phyloP scores from a whole-genome alignment of 2,329 filamentous ascomycete genomes.

The Colletotrichum sp. region DNA sequence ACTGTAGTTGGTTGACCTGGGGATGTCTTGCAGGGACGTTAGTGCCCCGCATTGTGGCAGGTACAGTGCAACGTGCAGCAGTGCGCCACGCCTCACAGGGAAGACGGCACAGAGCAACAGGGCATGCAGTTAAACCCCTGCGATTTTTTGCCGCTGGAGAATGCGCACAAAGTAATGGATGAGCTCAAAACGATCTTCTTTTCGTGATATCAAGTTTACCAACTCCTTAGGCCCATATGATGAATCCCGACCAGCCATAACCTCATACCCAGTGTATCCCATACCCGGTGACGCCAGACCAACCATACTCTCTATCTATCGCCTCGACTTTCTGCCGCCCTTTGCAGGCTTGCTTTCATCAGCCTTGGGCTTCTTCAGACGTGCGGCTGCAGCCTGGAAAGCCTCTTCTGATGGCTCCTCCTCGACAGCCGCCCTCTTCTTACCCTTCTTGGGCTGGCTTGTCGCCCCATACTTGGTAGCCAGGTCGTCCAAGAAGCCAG shows the following conservation, averaged over 20 bases:
- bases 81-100: neutral
- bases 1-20: constrained; percentile 7
- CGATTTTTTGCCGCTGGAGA: neutral
- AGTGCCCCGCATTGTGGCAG: constrained; percentile 12
- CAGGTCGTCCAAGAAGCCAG: constrained; percentile 71
- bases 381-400: constrained; percentile 61
- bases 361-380: constrained; percentile 42
- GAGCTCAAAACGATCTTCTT: neutral
- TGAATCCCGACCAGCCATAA: neutral
- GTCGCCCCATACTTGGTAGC: constrained; percentile 74
- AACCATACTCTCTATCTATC: neutral
- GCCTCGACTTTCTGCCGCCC: neutral
- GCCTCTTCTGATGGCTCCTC: constrained; percentile 68
- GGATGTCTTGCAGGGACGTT: neutral
- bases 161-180: neutral
- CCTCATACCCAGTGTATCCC: neutral
- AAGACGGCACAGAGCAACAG: neutral
- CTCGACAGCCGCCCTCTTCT: constrained; percentile 61
- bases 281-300: constrained; percentile 5
- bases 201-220: neutral
- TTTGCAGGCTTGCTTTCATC: constrained; percentile 16
- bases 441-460: constrained; percentile 52
- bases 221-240: constrained; percentile 18
- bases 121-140: neutral
- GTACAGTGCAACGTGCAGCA: neutral